Conservation (phyloP, 169 alveolate genomes). For the Eimeria praecox region DNA sequence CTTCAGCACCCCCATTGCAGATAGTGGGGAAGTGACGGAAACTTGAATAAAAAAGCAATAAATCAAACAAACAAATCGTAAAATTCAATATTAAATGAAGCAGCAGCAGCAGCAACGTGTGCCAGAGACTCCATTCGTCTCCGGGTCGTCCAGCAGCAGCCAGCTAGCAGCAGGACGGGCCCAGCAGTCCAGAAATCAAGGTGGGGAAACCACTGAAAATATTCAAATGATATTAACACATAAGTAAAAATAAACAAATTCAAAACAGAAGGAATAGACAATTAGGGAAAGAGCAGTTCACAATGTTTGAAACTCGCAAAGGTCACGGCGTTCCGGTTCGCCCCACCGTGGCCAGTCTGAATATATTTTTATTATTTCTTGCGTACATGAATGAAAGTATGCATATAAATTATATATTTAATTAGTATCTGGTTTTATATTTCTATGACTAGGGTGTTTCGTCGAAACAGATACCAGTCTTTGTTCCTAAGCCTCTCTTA, state of each 20-base stretch:
- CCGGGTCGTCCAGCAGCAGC: background rate
- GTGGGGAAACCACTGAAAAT: background rate
- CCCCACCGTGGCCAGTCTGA: background rate
- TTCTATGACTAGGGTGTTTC: no score
- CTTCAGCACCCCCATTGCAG: background rate
- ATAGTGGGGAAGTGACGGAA: background rate
- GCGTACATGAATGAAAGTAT: background rate
- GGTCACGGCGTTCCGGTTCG: background rate
- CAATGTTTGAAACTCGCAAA: background rate
- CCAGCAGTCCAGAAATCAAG: background rate
- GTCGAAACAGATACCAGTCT: no score
- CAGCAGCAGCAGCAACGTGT: background rate
- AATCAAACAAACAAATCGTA: background rate
- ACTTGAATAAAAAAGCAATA: no score
- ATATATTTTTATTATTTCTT: background rate
- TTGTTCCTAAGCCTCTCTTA: no score
- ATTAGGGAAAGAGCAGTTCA: background rate
- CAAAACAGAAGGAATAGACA: background rate
- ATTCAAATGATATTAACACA: background rate
- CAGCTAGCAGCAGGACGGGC: background rate
- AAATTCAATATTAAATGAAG: no score
- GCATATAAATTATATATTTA: background rate
- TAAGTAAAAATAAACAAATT: background rate
- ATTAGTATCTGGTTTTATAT: no score
- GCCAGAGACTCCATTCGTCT: background rate